phyloP scores from a whole-genome alignment of 345 rosid genomes.

The Sapria himalayana region DNA sequence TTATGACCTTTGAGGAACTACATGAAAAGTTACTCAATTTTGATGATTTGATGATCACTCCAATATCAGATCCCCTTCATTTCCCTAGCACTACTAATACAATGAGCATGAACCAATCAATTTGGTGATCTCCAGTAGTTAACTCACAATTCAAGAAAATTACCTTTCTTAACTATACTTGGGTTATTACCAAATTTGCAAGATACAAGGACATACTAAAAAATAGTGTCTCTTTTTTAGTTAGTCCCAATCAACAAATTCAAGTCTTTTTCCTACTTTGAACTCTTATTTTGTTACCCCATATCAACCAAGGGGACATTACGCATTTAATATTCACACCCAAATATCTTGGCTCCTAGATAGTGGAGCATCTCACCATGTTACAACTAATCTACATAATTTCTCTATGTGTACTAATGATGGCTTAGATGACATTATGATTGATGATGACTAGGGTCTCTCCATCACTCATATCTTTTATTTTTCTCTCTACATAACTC shows the following conservation, averaged over 20 bases:
- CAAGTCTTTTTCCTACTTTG: background rate
- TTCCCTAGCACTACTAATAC: background rate
- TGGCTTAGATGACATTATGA: background rate
- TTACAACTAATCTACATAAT: background rate
- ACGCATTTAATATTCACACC: no score
- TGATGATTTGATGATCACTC: background rate
- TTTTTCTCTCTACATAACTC: background rate
- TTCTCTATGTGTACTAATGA: background rate
- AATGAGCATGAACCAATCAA: background rate
- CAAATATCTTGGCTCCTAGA: background rate
- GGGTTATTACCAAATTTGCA: no score
- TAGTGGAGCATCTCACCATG: background rate
- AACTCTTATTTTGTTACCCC: background rate
- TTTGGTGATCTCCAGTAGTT: background rate
- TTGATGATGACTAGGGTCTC: background rate
- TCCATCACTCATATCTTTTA: background rate
- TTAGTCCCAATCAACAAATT: background rate
- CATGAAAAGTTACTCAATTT: background rate
- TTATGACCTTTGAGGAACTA: background rate
- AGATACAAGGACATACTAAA: background rate
- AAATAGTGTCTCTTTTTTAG: background rate
- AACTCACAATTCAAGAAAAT: background rate
- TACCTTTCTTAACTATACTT: background rate
- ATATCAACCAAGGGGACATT: no score
- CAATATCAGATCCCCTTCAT: background rate